Evolutionary conservation across 164 flowering plant genomes (phyloP), one percentile per base, ranked within the genome.

Genomic region (Stephania cephalantha): DNA sequence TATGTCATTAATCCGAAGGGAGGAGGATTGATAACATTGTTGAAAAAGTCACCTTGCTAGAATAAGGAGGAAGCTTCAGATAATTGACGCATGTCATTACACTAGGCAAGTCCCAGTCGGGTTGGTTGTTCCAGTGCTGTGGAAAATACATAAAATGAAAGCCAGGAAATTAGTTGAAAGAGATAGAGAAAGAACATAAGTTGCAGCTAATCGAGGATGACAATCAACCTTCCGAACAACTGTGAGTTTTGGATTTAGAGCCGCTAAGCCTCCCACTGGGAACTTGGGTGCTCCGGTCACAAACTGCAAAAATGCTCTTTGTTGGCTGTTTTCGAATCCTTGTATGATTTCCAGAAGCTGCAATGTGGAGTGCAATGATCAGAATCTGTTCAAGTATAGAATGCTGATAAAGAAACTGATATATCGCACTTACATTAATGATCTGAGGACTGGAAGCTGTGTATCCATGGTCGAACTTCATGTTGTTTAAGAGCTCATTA

Each of bases 61-160:
- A 89, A 80, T 94, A 96, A 65, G 98, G 88, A 9, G 98, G 99
- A 79, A 96, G 85, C 88, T 96, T 96, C 81, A 96, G 84, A 83
- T 94, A 96, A 78, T 94, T 94, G 45, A 97, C 95, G 75, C 99
- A 96, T 6, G 99, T 96, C 99, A 94, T 96, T 76, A 92, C 99
- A 35, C 99, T 96, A 2, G 97, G 99, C 71, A 96, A 83, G 73
- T 93, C 99, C 7, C 81, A 81, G 78, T 93, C 97, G 9, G 73
- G 84, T 35, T 77, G 79, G 75, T 78, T 79, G 75, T 83, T 80
- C 69, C 85, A 87, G 71, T 86, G 90, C 97, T 93, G 92, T 71
- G 15, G 70, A 72, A 79, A 73, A 6, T 44, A 77, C 20, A 67
- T 25, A 70, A 55, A 71, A 1, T 50, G 35, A 45, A 72, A 35